phyloP scores from a whole-genome alignment of 768 basidiomycete species.

The Termitomyces sp. region DNA sequence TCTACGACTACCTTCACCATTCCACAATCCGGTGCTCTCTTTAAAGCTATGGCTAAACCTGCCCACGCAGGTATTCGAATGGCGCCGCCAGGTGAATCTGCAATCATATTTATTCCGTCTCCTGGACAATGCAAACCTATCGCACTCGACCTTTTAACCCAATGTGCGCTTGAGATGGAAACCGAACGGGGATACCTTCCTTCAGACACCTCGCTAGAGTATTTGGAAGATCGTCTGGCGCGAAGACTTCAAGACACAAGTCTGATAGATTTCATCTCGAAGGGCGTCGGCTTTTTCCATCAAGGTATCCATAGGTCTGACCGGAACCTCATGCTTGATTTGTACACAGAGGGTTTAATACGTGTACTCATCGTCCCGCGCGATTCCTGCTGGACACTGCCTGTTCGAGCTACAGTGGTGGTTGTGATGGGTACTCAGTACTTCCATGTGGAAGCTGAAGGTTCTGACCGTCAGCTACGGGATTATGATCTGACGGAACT shows the following conservation, averaged over 20 bases:
- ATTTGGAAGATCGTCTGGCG: conserved; percentile 52
- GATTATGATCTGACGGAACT: conserved; percentile 83
- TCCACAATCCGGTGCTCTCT: conserved; percentile 78
- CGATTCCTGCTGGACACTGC: conserved; percentile 86
- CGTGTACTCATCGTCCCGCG: conserved; percentile 78
- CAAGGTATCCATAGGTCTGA: conserved; percentile 64
- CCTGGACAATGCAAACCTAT: conserved; percentile 66
- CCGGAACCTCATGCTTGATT: conserved; percentile 65
- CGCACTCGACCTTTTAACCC: conserved; percentile 82
- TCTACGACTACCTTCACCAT: conserved; percentile 77
- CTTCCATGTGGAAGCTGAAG: conserved; percentile 39
- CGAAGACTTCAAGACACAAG: conserved; percentile 57
- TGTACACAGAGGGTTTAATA: conserved; percentile 76
- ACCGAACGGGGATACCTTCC: conserved; percentile 65
- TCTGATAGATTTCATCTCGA: conserved; percentile 68
- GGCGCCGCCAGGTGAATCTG: conserved; percentile 36
- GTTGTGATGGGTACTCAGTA: conserved; percentile 94
- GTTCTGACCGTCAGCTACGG: conserved; percentile 57
- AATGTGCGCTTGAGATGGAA: conserved; percentile 72
- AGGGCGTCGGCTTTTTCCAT: conserved; percentile 87
- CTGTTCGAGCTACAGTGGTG: conserved; percentile 75
- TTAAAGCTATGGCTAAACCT: conserved; percentile 91
- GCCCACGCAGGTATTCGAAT: conserved; percentile 68
- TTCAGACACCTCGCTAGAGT: conserved; percentile 37
- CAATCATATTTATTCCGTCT: conserved; percentile 88